Conservation (phyloP, 345 rosid genomes). For the Eucalyptus polybractea region DNA sequence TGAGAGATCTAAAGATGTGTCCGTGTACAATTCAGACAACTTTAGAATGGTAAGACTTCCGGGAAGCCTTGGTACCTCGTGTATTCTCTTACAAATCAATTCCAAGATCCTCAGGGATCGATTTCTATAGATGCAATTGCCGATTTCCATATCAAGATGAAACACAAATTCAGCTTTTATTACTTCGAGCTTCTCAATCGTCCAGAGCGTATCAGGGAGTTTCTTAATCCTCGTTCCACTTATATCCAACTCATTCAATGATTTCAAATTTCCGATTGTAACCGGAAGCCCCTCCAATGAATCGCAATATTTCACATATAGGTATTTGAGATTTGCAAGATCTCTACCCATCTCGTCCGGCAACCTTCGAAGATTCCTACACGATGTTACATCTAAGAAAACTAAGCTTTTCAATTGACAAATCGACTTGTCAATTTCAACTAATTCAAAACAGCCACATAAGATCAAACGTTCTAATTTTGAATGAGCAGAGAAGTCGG, state of each 20-base stretch:
- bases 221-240: rapidly evolving
- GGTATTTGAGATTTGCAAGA: not conserved
- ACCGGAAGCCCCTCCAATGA: not conserved
- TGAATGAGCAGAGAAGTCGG: not conserved
- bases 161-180: rapidly evolving
- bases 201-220: rapidly evolving
- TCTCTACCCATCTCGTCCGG: not conserved
- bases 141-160: not conserved
- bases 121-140: too few relatives aligned
- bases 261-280: not conserved
- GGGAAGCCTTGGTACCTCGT: rapidly evolving
- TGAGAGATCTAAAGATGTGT: rapidly evolving
- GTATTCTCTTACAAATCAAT: rapidly evolving
- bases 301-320: rapidly evolving
- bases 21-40: rapidly evolving
- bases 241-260: too few relatives aligned
- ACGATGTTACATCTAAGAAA: rapidly evolving
- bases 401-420: not conserved
- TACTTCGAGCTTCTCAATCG: not conserved
- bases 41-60: rapidly evolving
- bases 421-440: not conserved
- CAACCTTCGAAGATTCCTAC: rapidly evolving
- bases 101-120: not conserved
- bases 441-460: rapidly evolving
- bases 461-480: not conserved